phyloP scores from a whole-genome alignment of 2,329 filamentous ascomycete genomes.

The Fusarium verrucosum region DNA sequence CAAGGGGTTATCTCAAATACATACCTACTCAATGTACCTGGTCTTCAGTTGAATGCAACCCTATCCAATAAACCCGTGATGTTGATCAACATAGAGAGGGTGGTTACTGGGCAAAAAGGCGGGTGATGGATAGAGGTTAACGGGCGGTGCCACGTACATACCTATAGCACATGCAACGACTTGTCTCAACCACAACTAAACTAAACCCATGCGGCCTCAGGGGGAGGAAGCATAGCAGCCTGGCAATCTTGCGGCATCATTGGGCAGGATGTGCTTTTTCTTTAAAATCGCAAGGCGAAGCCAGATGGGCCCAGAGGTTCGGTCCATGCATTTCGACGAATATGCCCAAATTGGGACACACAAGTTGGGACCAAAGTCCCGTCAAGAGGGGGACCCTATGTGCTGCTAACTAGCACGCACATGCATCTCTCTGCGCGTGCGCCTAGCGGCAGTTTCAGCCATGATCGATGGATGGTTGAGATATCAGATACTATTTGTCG shows the following conservation, averaged over 20 bases:
- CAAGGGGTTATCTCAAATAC: background rate
- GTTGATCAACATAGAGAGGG: conserved; percentile 27
- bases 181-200: conserved; percentile 1
- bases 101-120: conserved; percentile 10
- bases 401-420: conserved; percentile 15
- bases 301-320: conserved; percentile 19
- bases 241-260: conserved; percentile 30
- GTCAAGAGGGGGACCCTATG: conserved; percentile 24
- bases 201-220: conserved; percentile 22
- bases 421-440: conserved; percentile 6
- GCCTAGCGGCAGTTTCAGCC: conserved; percentile 26
- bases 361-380: conserved; percentile 26
- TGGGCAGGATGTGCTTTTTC: conserved; percentile 1
- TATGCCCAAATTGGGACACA: conserved; percentile 36
- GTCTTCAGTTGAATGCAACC: conserved; percentile 22
- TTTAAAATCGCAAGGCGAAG: conserved; percentile 28
- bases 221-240: conserved; percentile 28
- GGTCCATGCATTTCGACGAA: conserved; percentile 32
- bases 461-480: background rate
- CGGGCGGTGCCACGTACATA: conserved; percentile 35
- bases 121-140: conserved; percentile 32
- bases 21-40: too few species aligned
- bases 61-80: conserved; percentile 16
- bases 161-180: conserved; percentile 6
- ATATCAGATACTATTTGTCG: conserved; percentile 10